Evolutionary conservation across 2,329 filamentous ascomycete species (phyloP).

Genomic region (Fonsecaea pedrosoi): DNA sequence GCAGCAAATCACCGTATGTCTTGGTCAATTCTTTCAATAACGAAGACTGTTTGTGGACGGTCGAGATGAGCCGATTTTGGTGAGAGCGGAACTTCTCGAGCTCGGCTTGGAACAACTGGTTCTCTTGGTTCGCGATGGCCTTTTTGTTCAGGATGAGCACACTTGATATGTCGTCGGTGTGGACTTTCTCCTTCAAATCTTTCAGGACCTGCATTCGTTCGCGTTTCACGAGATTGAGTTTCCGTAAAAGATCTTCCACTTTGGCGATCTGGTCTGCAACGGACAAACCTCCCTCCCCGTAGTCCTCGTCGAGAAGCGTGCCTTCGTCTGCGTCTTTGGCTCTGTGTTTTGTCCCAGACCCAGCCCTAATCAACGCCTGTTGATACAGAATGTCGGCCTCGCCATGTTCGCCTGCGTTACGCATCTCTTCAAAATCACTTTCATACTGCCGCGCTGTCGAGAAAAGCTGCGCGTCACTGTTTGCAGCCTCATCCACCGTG

Average conservation of each 20-base stretch:
- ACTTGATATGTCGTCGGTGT: constrained; percentile 93
- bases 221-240: constrained; percentile 87
- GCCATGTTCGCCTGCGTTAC: constrained; percentile 81
- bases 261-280: constrained; percentile 87
- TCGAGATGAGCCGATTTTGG: constrained; percentile 87
- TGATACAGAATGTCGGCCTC: constrained; percentile 91
- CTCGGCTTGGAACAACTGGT: constrained; percentile 90
- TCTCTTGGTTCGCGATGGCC: constrained; percentile 88
- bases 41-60: constrained; percentile 92
- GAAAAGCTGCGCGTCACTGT: constrained; percentile 83
- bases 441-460: constrained; percentile 85
- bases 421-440: constrained; percentile 92
- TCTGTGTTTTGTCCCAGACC: constrained; percentile 65
- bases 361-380: constrained; percentile 79
- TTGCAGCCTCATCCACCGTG: constrained; percentile 85
- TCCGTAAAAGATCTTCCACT: constrained; percentile 90
- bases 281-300: constrained; percentile 77
- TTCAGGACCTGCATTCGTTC: constrained; percentile 92
- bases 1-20: constrained; percentile 83
- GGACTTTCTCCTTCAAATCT: constrained; percentile 95
- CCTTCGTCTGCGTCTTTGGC: constrained; percentile 68
- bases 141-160: constrained; percentile 98
- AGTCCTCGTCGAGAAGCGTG: constrained; percentile 89
- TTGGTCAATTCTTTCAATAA: constrained; percentile 93
- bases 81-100: constrained; percentile 96